phyloP scores from a whole-genome alignment of 148 eudicot genomes.

The Rhododendron mucronatum region DNA sequence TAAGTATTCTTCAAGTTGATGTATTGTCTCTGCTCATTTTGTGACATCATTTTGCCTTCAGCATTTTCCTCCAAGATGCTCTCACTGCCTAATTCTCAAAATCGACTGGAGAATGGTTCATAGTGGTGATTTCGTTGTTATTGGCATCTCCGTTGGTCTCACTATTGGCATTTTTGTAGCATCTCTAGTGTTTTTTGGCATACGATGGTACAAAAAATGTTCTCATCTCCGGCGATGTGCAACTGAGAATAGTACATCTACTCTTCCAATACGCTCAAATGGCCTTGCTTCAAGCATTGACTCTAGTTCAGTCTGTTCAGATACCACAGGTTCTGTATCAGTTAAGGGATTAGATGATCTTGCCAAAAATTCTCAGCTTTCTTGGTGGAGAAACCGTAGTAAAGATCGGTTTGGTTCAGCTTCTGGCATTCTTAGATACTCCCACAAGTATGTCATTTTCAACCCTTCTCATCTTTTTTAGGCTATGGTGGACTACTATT shows the following conservation, averaged over 20 bases:
- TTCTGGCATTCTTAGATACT: slow-evolving; percentile 76
- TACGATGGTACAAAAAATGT: slow-evolving; percentile 65
- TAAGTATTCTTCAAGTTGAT: background rate
- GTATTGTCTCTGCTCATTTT: background rate
- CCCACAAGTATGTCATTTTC: slow-evolving; percentile 65
- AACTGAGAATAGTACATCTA: slow-evolving; percentile 19
- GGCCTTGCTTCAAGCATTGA: slow-evolving; percentile 51
- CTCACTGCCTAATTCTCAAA: slow-evolving; percentile 25
- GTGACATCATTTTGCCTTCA: slow-evolving; percentile 13
- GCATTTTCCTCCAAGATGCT: slow-evolving; percentile 49
- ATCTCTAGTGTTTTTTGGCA: slow-evolving; percentile 37
- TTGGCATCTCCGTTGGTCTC: slow-evolving; percentile 65
- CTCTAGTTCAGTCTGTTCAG: slow-evolving; percentile 33
- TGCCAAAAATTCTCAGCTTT: slow-evolving; percentile 31
- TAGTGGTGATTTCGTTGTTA: slow-evolving; percentile 43
- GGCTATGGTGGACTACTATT: background rate
- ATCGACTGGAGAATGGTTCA: slow-evolving; percentile 49
- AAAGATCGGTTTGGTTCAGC: slow-evolving; percentile 57
- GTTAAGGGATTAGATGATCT: slow-evolving; percentile 34
- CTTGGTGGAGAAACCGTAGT: slow-evolving; percentile 58
- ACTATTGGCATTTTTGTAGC: slow-evolving; percentile 65
- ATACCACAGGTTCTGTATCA: slow-evolving; percentile 40
- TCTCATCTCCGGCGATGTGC: slow-evolving; percentile 31
- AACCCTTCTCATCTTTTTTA: slow-evolving; percentile 2
- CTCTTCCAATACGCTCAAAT: slow-evolving; percentile 56